Evolutionary conservation across 345 rosid genomes (phyloP), one percentile per base, ranked within the genome.

Genomic region (Diplotaxis tenuifolia): DNA sequence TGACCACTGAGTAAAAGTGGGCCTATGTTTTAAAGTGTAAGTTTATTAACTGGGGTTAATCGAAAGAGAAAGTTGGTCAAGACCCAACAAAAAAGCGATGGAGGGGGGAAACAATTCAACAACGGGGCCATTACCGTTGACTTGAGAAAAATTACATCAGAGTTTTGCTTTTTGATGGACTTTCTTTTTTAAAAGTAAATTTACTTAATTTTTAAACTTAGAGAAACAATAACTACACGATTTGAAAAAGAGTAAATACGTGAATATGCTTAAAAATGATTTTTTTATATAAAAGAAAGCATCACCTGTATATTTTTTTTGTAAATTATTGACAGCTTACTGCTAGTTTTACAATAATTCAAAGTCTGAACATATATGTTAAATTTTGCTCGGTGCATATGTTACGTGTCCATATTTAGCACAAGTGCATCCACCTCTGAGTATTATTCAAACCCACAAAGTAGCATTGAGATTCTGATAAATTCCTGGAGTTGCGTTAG

Each of bases 61-160:
- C 56, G n/a, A 27, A 45, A 7, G 67, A 21, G 3, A 22, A 63
- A 63, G 42, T 7, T 72, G 47, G 57, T 55, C 65, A 64, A 63
- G 18, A 42, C 22, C 14, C 32, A 57, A 0, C 53, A 16, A 12
- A 72, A 72, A 62, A 14, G 49, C 14, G 18, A 64, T 15, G 20
- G 25, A 31, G 42, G 54, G 61, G 19, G 12, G 15, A 54, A 0
- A 14, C 10, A 34, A 28, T 18, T 21, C 45, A 52, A 22, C 42
- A 25, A 25, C 36, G 55, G 28, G 75, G 29, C 25, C 60, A 49
- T 49, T 71, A 7, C 40, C 10, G 36, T 71, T 60, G 75, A 50
- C 68, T 56, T 32, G 5, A 38, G 7, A 9, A 36, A 9, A 23
- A 15, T 15, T 23, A 55, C 8, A 20, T 7, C 16, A 62, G 18